Base-by-base conservation (phyloP, 148 eudicot species). In the Diospyros lotus region DNA sequence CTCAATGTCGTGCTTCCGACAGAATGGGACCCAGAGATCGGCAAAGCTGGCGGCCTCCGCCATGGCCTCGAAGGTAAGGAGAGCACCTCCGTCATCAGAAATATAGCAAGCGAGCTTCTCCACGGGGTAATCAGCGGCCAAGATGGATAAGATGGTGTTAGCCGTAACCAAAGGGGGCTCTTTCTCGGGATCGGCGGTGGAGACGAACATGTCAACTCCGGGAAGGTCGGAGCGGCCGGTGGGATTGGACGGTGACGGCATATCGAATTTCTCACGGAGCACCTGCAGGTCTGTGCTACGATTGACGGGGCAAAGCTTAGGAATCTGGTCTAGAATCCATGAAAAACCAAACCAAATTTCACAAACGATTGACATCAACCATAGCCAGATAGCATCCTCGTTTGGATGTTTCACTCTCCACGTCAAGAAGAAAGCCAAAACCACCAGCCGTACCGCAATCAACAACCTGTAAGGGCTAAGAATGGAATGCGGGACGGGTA, bases 41-140 rank as follows among this genome's bases (percentile, higher is more conserved):
- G 98, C 98, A 60, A 93, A 93, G 40, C 94, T 89, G 9, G 90
- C 88, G 28, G 98, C 98, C 78, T 93, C 98, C 0, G 97, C 97
- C 95, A 92, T 87, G 18, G 97, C 95, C 67, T 92, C 97, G 46
- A 92, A 92, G 7, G 90, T 93, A 12, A 91, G 82, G 1, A 91
- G 83, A 42, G 98, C 96, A 4, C 96, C 98, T 11, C 98, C 98
- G 58, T 93, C 98, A 63, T 93, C 98, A 0, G 98, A 93, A 51
- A 93, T 62, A 58, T 93, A 93, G 73, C 96, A 91, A 39, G 96
- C 76, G 11, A 89, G 44, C 82, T 93, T 91, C 73, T 93, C 94
- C 1, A 91, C 96, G 0, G 98, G 96, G 75, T 91, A 93, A 17
- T 93, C 96, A 1, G 78, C 91, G 6, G 98, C 76, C 40, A 93